Conservation (phyloP, 1,139 yeast species). For the Kodamaea arcana region DNA sequence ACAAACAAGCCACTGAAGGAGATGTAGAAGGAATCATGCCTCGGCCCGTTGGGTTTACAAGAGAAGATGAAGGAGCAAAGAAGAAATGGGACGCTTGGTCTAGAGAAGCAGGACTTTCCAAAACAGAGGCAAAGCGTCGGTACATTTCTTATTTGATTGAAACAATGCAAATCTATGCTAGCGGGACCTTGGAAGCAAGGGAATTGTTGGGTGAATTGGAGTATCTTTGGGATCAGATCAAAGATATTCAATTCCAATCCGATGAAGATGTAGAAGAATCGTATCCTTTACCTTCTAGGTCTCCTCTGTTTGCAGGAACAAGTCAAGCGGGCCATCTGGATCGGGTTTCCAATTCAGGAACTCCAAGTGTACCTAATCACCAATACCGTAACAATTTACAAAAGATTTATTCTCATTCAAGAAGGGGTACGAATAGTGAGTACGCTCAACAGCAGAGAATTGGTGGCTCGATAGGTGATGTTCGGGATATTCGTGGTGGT, state of each 20-base stretch:
- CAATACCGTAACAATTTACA: slow-evolving; percentile 37
- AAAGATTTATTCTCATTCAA: slow-evolving; percentile 43
- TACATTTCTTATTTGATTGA: slow-evolving; percentile 67
- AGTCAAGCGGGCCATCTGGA: slow-evolving; percentile 34
- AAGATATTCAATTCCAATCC: slow-evolving; percentile 41
- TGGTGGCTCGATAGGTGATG: slow-evolving; percentile 7
- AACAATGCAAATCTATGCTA: slow-evolving; percentile 69
- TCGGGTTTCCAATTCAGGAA: slow-evolving; percentile 30
- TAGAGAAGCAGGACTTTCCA: slow-evolving; percentile 63
- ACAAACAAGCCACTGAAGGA: slow-evolving; percentile 88
- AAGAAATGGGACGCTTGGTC: slow-evolving; percentile 89
- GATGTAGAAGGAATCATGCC: slow-evolving; percentile 66
- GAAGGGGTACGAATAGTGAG: slow-evolving; percentile 39
- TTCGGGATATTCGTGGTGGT: slow-evolving; percentile 10
- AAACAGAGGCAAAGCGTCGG: slow-evolving; percentile 68
- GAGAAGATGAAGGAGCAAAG: slow-evolving; percentile 64
- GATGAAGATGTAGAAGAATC: slow-evolving; percentile 27
- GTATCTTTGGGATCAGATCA: slow-evolving; percentile 71
- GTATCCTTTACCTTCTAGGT: slow-evolving; percentile 29
- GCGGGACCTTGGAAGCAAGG: slow-evolving; percentile 64
- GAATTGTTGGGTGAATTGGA: slow-evolving; percentile 65
- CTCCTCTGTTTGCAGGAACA: slow-evolving; percentile 29
- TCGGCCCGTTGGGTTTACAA: slow-evolving; percentile 56
- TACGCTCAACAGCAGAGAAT: slow-evolving; percentile 33
- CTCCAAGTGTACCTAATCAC: slow-evolving; percentile 34